Evolutionary conservation across 208 protist species (phyloP), one percentile per base, ranked within the genome.

Genomic region (Novymonas esmeraldas): DNA sequence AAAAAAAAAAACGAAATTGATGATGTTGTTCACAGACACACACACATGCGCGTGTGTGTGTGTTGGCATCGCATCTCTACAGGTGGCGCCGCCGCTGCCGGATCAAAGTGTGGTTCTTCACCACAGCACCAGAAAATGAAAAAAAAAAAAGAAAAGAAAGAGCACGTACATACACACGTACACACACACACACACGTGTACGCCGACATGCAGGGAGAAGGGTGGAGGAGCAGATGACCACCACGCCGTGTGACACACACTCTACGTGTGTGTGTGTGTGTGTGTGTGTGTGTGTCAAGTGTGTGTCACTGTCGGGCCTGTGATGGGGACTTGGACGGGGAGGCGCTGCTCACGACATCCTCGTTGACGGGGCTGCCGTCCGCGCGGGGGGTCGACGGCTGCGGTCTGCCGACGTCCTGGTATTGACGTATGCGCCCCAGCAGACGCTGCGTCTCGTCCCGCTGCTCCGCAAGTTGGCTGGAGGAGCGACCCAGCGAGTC

Each of bases 401-500:
- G 66, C 13, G 38, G 28, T 10, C 26, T 20, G 2, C 62, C 54
- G 5, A 31, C 48, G 13, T 76, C 51, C 34, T 70, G 54, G 51
- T 70, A 79, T 14, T 67, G 58, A 28, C 71, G 33, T 13, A 83
- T 74, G 33, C 73, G 54, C 20, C 49, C 42, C 28, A 77, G 60
- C 41, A 81, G 45, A 9, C 55, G 51, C 22, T 78, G 59, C 29
- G 66, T 76, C 42, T 76, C 61, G 2, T 66, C 42, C 33, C 71
- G 61, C 55, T 84, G 72, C 20, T 54, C 48, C 6, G 60, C 54
- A 28, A 84, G 68, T 44, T 78, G 56, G 6, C 44, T 59, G 2
- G 68, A 63, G 22, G 70, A 73, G n/a, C 54, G 36, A 14, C 56
- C 63, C 26, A 83, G 63, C 2, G 63, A 60, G 13, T 49, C 44